Percentiles rank a stretch among this genome's conserved stretches.
Evolutionary conservation across 371 early-diverging fungal species (phyloP).

Genomic region (Mortierella sp.): DNA sequence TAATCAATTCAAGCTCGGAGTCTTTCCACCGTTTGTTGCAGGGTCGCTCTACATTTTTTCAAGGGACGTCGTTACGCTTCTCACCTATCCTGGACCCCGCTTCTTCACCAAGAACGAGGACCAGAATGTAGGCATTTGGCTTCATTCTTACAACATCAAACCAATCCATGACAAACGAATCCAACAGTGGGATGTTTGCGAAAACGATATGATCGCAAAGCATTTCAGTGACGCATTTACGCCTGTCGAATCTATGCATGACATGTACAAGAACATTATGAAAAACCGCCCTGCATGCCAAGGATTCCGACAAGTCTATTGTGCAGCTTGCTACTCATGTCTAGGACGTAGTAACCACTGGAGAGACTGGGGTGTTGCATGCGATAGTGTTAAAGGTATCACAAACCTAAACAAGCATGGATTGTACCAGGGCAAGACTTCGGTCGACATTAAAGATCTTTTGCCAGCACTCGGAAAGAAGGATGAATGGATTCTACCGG

Average conservation of each 20-base stretch:
- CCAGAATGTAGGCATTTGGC: constrained; percentile 70
- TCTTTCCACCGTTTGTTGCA: constrained; percentile 70
- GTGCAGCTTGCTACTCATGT: constrained; percentile 73
- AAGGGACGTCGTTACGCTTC: constrained; percentile 61
- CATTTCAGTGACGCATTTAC: constrained; percentile 56
- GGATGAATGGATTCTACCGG: constrained; percentile 73
- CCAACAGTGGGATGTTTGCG: constrained; percentile 67
- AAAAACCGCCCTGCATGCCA: constrained; percentile 57
- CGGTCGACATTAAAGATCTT: constrained; percentile 59
- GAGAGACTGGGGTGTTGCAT: constrained; percentile 63
- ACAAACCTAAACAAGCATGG: constrained; percentile 47
- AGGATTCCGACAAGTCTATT: constrained; percentile 60
- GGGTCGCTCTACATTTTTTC: constrained; percentile 69
- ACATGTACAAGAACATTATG: constrained; percentile 64
- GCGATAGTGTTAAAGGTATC: constrained; percentile 66
- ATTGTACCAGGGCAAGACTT: constrained; percentile 14
- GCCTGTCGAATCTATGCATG: constrained; percentile 53
- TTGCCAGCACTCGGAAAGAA: constrained; percentile 57
- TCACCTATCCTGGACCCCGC: constrained; percentile 61
- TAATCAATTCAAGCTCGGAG: constrained; percentile 62
- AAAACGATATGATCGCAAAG: constrained; percentile 69
- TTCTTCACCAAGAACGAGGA: constrained; percentile 64
- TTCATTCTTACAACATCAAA: constrained; percentile 66
- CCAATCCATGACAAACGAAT: constrained; percentile 71
- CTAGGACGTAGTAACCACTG: constrained; percentile 65